Conservation (phyloP, 805 yeast species). For the Tetrapisispora nanseiensis region DNA sequence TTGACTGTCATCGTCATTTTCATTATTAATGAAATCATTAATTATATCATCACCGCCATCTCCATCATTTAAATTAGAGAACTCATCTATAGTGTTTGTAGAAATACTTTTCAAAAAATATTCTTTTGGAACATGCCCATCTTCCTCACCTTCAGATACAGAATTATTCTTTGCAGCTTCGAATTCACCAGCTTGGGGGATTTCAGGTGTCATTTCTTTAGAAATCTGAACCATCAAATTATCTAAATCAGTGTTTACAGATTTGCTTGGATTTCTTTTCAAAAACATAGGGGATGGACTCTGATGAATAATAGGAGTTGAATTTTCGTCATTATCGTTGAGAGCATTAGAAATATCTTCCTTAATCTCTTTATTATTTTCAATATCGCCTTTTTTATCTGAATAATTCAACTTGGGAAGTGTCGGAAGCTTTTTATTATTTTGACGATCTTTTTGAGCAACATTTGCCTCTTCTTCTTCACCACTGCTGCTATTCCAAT, state of each 20-base stretch:
- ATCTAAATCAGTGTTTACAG: constrained; percentile 24
- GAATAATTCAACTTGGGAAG: constrained; percentile 21
- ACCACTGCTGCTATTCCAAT: constrained; percentile 30
- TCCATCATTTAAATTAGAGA: not conserved
- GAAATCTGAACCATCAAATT: constrained; percentile 26
- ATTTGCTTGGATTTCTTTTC: constrained; percentile 6
- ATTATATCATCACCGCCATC: constrained; percentile 1
- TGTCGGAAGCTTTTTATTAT: constrained; percentile 12
- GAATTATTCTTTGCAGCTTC: not conserved
- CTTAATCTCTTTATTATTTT: not conserved
- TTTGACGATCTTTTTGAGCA: not conserved
- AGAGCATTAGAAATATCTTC: too few species aligned
- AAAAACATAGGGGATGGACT: not conserved
- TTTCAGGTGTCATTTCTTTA: constrained; percentile 23
- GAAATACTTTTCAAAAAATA: constrained; percentile 1
- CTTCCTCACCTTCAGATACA: constrained; percentile 4
- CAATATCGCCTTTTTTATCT: not conserved
- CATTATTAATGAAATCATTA: constrained; percentile 5
- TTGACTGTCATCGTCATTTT: constrained; percentile 3
- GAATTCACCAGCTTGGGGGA: constrained; percentile 6
- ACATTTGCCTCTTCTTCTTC: constrained; percentile 7
- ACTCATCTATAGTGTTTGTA: not conserved
- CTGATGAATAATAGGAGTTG: not conserved
- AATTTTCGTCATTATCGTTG: not conserved
- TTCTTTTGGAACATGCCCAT: constrained; percentile 4